A percentile compares a stretch with the other conserved stretches of the same genome.
These are phyloP conservation scores for Barnettozyma botsteinii DNA, from an alignment of 805 yeast species.

Conservation along the genomic window DNA sequence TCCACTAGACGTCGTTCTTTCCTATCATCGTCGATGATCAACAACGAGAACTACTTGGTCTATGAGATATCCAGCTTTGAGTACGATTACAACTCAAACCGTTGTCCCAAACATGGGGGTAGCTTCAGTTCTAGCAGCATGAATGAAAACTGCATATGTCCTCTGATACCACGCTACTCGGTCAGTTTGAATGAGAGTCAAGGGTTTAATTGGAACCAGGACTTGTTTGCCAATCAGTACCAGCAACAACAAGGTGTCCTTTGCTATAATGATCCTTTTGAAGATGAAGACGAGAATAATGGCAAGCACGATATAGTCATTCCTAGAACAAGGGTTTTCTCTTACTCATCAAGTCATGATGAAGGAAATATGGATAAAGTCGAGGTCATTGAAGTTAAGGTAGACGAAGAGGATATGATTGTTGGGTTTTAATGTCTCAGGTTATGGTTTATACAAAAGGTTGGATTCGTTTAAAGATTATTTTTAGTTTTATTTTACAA, in stretches of 20 bases:
- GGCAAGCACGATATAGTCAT: neutral
- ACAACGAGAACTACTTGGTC: slow-evolving; percentile 47
- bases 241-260: slow-evolving; percentile 47
- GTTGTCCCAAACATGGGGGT: slow-evolving; percentile 3
- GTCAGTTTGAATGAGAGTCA: slow-evolving; percentile 57
- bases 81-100: neutral
- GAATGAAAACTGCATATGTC: neutral
- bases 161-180: slow-evolving; percentile 27
- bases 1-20: slow-evolving; percentile 52
- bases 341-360: slow-evolving; percentile 17
- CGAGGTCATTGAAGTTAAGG: slow-evolving; percentile 19
- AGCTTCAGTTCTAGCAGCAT: neutral
- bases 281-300: slow-evolving; percentile 1
- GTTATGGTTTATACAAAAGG: neutral
- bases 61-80: slow-evolving; percentile 34
- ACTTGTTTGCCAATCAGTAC: slow-evolving; percentile 64
- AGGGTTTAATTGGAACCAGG: slow-evolving; percentile 75
- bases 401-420: slow-evolving; percentile 18
- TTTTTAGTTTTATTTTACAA: too few relatives aligned
- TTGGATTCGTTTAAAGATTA: neutral
- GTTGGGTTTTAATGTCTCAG: neutral
- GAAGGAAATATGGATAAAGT: slow-evolving; percentile 15
- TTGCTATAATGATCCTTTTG: slow-evolving; percentile 29
- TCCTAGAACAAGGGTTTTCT: slow-evolving; percentile 3
- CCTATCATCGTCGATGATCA: slow-evolving; percentile 51